These are phyloP conservation scores for Fomes fomentarius DNA, from an alignment of 1,284 basidiomycete species.

Conservation along the genomic window DNA sequence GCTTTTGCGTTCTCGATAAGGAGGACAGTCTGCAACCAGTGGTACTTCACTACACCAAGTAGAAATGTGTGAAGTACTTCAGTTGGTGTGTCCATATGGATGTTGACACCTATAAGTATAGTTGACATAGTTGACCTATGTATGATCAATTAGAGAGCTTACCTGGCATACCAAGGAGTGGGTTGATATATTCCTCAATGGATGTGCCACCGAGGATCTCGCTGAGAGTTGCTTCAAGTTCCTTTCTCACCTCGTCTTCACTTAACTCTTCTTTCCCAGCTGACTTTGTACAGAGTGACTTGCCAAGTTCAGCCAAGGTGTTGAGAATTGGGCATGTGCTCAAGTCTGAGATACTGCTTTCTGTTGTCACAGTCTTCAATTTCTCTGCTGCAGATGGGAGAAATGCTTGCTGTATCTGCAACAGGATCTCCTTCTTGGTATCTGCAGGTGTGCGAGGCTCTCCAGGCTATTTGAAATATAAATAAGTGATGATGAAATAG, in stretches of 20 bases:
- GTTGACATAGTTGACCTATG: not conserved
- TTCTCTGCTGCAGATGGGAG: conserved; percentile 4
- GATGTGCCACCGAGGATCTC: not conserved
- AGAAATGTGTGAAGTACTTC: conserved; percentile 38
- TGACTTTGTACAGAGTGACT: not conserved
- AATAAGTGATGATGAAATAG: no score
- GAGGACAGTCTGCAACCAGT: conserved; percentile 32
- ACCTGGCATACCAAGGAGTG: conserved; percentile 12
- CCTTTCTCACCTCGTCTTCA: not conserved
- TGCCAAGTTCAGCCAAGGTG: conserved; percentile 1
- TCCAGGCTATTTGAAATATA: not conserved
- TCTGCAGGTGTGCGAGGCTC: conserved; percentile 14
- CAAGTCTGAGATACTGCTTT: not conserved
- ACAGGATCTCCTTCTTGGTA: conserved; percentile 7
- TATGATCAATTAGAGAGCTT: not conserved
- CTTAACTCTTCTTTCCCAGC: not conserved
- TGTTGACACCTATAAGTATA: conserved; percentile 25
- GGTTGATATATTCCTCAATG: conserved; percentile 2
- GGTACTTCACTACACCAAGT: conserved; percentile 38
- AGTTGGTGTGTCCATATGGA: conserved; percentile 33
- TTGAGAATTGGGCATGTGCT: not conserved
- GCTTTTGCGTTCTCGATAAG: conserved; percentile 27
- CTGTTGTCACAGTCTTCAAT: not conserved
- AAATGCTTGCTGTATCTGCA: not conserved
- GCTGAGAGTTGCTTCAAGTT: conserved; percentile 1